phyloP scores from a whole-genome alignment of 192 early-diverging fungal species.

The Coemansia sp. region DNA sequence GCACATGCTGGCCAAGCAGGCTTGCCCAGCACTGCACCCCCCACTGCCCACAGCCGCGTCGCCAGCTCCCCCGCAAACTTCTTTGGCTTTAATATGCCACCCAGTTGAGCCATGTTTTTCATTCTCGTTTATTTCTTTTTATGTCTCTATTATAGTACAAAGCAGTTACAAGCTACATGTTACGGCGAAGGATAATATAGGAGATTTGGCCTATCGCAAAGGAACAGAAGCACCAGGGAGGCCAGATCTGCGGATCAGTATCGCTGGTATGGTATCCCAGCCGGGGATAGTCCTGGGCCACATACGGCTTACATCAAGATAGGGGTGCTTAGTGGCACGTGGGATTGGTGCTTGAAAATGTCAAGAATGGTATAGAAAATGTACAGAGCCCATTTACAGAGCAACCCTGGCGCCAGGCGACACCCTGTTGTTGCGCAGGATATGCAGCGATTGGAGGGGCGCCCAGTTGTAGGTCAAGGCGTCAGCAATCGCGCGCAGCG shows the following conservation, averaged over 20 bases:
- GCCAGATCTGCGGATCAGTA: too few species aligned
- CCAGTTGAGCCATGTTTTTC: background rate
- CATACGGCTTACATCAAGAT: background rate
- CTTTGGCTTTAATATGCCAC: background rate
- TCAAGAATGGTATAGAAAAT: slow-evolving; percentile 10
- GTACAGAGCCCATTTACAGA: slow-evolving; percentile 4
- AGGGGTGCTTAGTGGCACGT: background rate
- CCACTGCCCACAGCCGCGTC: background rate
- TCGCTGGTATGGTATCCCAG: too few species aligned
- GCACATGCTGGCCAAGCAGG: too few species aligned
- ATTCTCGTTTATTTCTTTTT: background rate
- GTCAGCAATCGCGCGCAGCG: slow-evolving; percentile 30
- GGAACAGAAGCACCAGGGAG: too few species aligned
- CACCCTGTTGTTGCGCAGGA: slow-evolving; percentile 43
- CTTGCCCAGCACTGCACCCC: background rate
- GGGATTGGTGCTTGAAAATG: background rate
- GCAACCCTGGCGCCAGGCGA: slow-evolving; percentile 23
- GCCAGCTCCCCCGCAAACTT: slow-evolving; percentile 5
- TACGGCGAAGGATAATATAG: too few species aligned
- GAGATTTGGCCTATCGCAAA: too few species aligned
- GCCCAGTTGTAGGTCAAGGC: slow-evolving; percentile 34
- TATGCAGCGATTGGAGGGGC: slow-evolving; percentile 26
- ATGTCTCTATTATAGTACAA: background rate
- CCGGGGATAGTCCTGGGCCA: too few species aligned
- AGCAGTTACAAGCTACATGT: too few species aligned